A percentile compares a stretch with the other conserved stretches of the same genome.
These are phyloP conservation scores for Afroboletus lepidellus DNA, from an alignment of 1,284 basidiomycete species.

Conservation along the genomic window DNA sequence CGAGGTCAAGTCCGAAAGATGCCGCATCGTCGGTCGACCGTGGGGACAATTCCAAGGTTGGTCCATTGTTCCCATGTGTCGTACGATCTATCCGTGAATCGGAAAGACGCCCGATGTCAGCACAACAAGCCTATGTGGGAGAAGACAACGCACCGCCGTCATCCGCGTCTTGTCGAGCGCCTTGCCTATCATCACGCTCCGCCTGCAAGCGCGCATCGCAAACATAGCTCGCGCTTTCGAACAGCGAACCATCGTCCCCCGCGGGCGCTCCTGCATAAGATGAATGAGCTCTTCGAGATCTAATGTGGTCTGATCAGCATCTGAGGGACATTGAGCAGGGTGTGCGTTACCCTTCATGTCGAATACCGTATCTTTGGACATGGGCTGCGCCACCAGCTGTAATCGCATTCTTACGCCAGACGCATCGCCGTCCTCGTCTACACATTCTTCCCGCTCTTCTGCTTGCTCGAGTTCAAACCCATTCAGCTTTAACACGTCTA, in stretches of 20 bases:
- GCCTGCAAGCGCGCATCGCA: conserved; percentile 92
- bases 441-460: conserved; percentile 45
- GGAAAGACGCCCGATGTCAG: not conserved
- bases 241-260: conserved; percentile 82
- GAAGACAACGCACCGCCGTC: conserved; percentile 56
- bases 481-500: conserved; percentile 78
- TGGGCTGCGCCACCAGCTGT: conserved; percentile 79
- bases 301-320: conserved; percentile 33
- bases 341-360: conserved; percentile 46
- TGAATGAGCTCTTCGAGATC: conserved; percentile 96
- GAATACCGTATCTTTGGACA: conserved; percentile 89
- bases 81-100: conserved; percentile 59
- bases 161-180: conserved; percentile 78
- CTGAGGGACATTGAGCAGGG: not conserved
- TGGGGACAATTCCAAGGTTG: conserved; percentile 99
- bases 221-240: conserved; percentile 96
- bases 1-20: conserved; percentile 46
- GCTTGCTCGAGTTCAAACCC: conserved; percentile 79
- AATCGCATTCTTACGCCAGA: conserved; percentile 48
- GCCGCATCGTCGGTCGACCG: conserved; percentile 94
- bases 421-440: conserved; percentile 6
- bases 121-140: not conserved
- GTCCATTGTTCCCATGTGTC: conserved; percentile 94
- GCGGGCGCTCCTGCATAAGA: conserved; percentile 74
- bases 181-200: conserved; percentile 95